Evolutionary conservation across 306 rosid genomes (phyloP), one percentile per base, ranked within the genome.

Genomic region (Cucurbita ficifolia): DNA sequence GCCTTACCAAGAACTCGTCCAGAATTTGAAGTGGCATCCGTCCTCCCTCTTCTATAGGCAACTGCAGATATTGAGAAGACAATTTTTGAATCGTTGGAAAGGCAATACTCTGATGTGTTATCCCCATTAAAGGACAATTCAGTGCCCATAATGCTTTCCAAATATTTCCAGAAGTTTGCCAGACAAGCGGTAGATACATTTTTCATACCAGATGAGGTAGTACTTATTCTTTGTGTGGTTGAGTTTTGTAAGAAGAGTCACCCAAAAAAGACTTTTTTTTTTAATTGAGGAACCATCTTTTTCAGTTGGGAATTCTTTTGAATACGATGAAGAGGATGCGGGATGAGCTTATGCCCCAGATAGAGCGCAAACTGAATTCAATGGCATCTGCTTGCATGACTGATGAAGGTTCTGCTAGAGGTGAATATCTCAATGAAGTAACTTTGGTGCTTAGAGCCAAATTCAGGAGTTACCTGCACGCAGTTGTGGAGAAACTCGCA

Each of bases 351-450:
- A 93, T 92, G 59, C 99, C 97, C 35, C 86, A 81, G 81, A 60
- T 94, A 3, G 99, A 94, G 84, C 87, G 85, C 55, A 91, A 84
- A 68, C 88, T 94, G 83, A 94, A 83, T 76, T 84, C 97, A 76
- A 87, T 97, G 97, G 91, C 72, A 18, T 85, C 89, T 58, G 84
- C 90, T 62, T 91, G 90, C 86, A 79, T 89, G 78, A 97, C 90
- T 53, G 85, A 85, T 76, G 96, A 96, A 83, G 88, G 76, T 58
- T 63, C 84, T n/a, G 83, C 81, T 73, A 90, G 96, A 51, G 99
- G 97, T 58, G 99, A 94, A 81, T 85, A 92, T 79, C 96, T 94
- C 60, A 94, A 92, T 56, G 99, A 94, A 84, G 96, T 94, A 71
- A 94, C 96, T 3, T 96, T 94, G 76, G 91, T 94, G 91, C 83